Evolutionary conservation across 2,329 filamentous ascomycete genomes (phyloP), one percentile per base, ranked within the genome.

Genomic region (Neopestalotiopsis sp.): DNA sequence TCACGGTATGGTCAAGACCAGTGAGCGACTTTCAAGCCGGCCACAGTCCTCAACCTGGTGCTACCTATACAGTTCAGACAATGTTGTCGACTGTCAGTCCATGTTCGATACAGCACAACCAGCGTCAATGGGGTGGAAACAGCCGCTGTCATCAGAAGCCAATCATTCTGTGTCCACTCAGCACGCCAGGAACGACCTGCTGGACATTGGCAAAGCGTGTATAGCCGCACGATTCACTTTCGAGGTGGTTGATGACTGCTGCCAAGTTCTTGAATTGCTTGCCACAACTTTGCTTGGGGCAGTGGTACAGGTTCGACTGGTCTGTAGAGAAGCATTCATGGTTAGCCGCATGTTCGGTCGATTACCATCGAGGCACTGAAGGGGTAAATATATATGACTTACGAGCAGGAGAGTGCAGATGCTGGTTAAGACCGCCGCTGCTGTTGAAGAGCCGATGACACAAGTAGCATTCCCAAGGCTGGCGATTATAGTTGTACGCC

Each of bases 351-450:
- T 65, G 6, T 52, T 63, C 12, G 24, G 24, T 28, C 24, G 24
- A 12, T 13, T 20, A 28, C 14, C 13, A 30, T 32, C 28, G 10
- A 49, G 20, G 24, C 24, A 4, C 24, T 28, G 24, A 28, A 28
- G 24, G 24, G 3, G 24, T 28, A 28, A 4, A 28, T 28, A 28
- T 4, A 38, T 14, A 64, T 38, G 1, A 81, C 78, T 83, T 80
- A 79, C 89, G 88, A 0, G 73, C 77, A 0, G 84, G 79, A 0
- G 88, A 91, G 52, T 81, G 83, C 1, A 91, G 75, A 71, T 92
- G 89, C 66, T 83, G 78, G 62, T 86, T 85, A 2, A 91, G 80
- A 0, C 73, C 72, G 0, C 57, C 13, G 0, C 81, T 66, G 0
- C 63, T 68, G 0, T 32, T 65, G 70, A 89, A 91, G 0, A 73